phyloP scores from a whole-genome alignment of 441 rosid genomes.

The Capsella rubella region DNA sequence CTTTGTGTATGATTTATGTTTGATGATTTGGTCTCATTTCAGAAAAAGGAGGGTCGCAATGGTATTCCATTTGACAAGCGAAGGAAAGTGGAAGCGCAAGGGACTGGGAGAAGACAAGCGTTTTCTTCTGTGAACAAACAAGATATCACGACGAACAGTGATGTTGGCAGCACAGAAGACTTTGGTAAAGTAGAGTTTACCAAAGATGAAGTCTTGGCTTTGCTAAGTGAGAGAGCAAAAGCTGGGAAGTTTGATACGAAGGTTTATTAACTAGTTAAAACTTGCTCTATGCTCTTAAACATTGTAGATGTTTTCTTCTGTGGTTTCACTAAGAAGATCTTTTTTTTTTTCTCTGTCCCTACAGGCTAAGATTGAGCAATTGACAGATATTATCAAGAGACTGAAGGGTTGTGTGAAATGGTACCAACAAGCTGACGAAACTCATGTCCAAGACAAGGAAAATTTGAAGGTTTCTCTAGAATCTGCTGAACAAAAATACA shows the following conservation, averaged over 20 bases:
- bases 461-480: constrained; percentile 66
- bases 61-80: constrained; percentile 74
- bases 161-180: constrained; percentile 57
- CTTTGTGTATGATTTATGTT: no score
- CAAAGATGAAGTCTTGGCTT: constrained; percentile 76
- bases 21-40: constrained; percentile 19
- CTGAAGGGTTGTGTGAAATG: constrained; percentile 84
- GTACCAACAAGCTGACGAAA: constrained; percentile 75
- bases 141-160: constrained; percentile 53
- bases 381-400: constrained; percentile 64
- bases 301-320: background rate
- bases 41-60: constrained; percentile 65
- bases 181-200: constrained; percentile 60
- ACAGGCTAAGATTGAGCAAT: constrained; percentile 74
- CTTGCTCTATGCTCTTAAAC: background rate
- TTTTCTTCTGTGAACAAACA: constrained; percentile 59
- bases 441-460: constrained; percentile 65
- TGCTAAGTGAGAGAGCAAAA: constrained; percentile 78
- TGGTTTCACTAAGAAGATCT: background rate
- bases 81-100: constrained; percentile 52
- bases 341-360: background rate
- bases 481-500: constrained; percentile 60
- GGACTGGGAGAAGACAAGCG: constrained; percentile 60
- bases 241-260: constrained; percentile 80
- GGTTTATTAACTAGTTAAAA: constrained; percentile 49